Evolutionary conservation across 2,329 filamentous ascomycete genomes (phyloP).

Genomic region (Talaromyces sp.): DNA sequence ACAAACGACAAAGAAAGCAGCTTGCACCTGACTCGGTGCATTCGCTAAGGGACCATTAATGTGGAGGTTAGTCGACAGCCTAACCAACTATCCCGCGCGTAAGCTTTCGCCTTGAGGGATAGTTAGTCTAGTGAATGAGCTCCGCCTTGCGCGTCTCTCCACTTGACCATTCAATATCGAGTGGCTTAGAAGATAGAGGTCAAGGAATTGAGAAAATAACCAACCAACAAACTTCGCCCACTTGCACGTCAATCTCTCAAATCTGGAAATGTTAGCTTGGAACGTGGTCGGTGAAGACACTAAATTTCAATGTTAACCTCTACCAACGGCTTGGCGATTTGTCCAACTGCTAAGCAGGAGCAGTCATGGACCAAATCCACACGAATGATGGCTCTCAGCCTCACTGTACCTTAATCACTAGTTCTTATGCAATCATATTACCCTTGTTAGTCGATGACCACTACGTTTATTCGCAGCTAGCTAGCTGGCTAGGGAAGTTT

Average conservation of each 20-base stretch:
- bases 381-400: background rate
- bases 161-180: background rate
- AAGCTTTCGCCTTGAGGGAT: background rate
- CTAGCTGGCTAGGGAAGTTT: background rate
- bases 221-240: background rate
- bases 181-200: conserved; percentile 4
- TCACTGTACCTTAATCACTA: background rate
- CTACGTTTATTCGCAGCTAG: background rate
- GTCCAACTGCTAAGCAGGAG: background rate
- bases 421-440: background rate
- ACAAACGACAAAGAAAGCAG: background rate
- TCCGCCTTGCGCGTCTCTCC: conserved; percentile 1
- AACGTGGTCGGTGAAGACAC: conserved; percentile 1
- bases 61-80: background rate
- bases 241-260: background rate
- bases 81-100: background rate
- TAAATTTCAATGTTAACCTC: background rate
- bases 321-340: background rate
- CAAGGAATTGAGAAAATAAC: background rate
- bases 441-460: background rate
- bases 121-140: background rate
- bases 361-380: background rate
- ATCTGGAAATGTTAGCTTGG: background rate
- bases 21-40: background rate
- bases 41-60: background rate